phyloP scores from a whole-genome alignment of 73 alveolate genomes.

The Stentor roeselii region DNA sequence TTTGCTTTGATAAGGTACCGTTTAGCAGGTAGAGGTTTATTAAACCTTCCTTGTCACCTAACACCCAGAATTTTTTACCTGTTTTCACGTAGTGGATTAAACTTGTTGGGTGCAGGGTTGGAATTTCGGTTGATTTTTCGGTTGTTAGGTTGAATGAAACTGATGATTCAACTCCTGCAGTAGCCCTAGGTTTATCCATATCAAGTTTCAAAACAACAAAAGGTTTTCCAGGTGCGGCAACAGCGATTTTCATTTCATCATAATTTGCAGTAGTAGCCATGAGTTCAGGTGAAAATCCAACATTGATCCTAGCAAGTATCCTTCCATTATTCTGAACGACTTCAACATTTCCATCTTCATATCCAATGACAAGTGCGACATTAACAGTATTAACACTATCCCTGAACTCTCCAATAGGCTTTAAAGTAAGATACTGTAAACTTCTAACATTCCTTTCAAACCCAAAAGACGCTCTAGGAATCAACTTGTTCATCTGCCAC shows the following conservation, averaged over 20 bases:
- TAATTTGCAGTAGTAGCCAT: background rate
- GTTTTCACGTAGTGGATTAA: constrained; percentile 10
- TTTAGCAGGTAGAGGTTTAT: background rate
- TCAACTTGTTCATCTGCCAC: background rate
- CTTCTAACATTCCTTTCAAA: background rate
- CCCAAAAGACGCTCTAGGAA: background rate
- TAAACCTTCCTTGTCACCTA: constrained; percentile 10
- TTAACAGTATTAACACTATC: background rate
- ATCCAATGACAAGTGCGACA: background rate
- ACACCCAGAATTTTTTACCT: constrained; percentile 10
- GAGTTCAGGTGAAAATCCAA: background rate
- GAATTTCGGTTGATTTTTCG: background rate
- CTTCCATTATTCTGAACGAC: background rate
- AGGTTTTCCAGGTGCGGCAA: background rate
- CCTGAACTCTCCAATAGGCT: background rate
- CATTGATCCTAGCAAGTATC: background rate
- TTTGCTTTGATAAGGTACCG: background rate
- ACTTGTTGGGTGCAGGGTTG: background rate
- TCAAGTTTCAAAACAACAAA: background rate
- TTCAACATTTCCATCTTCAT: background rate
- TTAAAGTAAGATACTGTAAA: background rate
- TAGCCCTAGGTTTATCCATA: background rate
- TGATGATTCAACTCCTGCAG: background rate
- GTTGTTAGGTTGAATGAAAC: background rate
- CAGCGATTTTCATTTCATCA: constrained; percentile 20